Base-by-base conservation (phyloP, 148 eudicot genomes). In the Amaranthus hypochondriacus region DNA sequence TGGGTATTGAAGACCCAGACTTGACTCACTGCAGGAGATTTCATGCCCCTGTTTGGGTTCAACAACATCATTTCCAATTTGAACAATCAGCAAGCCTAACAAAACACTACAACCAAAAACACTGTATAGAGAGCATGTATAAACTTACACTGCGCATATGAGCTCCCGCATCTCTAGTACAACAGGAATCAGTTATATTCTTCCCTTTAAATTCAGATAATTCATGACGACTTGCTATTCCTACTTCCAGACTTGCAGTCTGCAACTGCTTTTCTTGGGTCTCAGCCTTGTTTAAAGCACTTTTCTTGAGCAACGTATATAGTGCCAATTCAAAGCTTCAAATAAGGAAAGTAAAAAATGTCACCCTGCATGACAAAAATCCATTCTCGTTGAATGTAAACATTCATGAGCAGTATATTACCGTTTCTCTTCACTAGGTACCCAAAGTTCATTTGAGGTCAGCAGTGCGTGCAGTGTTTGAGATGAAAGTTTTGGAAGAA, bases 371-470 rank as follows among this genome's bases (percentile, higher is more conserved):
- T 52, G 67, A 75, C 65, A 71, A 59, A 46, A 56, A 56, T 14
- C 28, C 64, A 52, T 73, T 48, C 59, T 56, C 21, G 39, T 55
- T 49, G 57, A 51, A 14, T 53, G 49, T 21, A 61, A 69, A 28
- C 14, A 60, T 66, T 48, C 43, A 4, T 21, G 58, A 52, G 11
- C 11, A 77, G 14, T 13, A 66, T 56, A 68, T 83, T 83, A 96
- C 99, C 99, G 81, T 83, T 89, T 92, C 86, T 96, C 97, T 88
- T 96, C 99, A 82, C 89, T 89, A 54, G 92, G 96, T 73, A 92
- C 85, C 99, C 99, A 96, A 75, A 96, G 79, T 74, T 89, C 90
- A 86, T 96, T 90, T 54, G 99, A 96, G 62, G 97, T 90, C 68
- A 96, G 84, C 76, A 96, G 81, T 44, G 95, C 96, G 81, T 84